phyloP scores from a whole-genome alignment of 495 filamentous ascomycete species.

The Aspergillus heteromorphus region DNA sequence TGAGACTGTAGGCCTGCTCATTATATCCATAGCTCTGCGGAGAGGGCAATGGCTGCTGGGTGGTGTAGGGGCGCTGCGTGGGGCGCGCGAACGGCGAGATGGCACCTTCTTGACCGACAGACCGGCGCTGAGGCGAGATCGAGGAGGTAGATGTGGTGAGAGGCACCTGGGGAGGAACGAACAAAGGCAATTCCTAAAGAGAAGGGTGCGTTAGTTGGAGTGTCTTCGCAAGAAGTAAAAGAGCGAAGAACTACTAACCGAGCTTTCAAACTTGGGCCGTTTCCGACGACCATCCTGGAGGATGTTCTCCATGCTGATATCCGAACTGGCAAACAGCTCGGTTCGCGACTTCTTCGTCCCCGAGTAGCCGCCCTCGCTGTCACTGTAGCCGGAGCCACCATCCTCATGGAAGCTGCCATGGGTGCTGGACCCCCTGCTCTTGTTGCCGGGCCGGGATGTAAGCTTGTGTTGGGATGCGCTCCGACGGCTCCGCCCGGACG shows the following conservation, averaged over 20 bases:
- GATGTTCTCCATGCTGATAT: constrained; percentile 97
- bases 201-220: constrained; percentile 8
- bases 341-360: constrained; percentile 66
- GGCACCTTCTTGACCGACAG: constrained; percentile 51
- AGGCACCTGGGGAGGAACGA: constrained; percentile 89
- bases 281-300: constrained; percentile 94
- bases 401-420: constrained; percentile 64
- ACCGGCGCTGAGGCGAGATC: constrained; percentile 82
- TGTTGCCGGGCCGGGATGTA: constrained; percentile 56
- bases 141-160: constrained; percentile 84
- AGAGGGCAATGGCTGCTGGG: constrained; percentile 66
- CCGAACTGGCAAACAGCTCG: constrained; percentile 84
- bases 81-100: constrained; percentile 65
- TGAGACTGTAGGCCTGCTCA: constrained; percentile 41
- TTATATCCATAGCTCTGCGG: constrained; percentile 66
- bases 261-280: constrained; percentile 95
- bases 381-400: constrained; percentile 65
- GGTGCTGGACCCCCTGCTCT: constrained; percentile 63
- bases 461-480: constrained; percentile 75
- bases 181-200: constrained; percentile 83
- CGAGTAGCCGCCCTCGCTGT: constrained; percentile 68
- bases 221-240: background rate
- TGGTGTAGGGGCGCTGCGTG: constrained; percentile 68
- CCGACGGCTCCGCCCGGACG: constrained; percentile 68
- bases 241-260: constrained; percentile 54